Evolutionary conservation across 306 rosid genomes (phyloP).

Genomic region (Cicer pinnatifidum): DNA sequence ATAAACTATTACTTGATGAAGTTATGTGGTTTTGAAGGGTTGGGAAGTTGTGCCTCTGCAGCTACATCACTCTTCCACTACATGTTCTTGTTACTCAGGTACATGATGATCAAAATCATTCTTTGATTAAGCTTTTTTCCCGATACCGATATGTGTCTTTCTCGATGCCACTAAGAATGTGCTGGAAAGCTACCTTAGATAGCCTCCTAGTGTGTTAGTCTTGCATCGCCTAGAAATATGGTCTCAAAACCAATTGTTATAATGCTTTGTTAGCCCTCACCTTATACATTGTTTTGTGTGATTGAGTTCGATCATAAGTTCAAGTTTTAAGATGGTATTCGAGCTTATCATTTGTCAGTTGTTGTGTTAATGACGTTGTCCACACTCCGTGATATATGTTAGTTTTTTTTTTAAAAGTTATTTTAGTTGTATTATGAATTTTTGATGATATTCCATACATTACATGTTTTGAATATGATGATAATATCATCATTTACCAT

Average conservation of each 20-base stretch:
- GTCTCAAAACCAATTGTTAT: background rate
- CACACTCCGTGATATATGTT: background rate
- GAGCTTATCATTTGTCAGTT: background rate
- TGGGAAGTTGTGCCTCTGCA: conserved; percentile 68
- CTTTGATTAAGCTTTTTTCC: background rate
- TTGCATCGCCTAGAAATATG: no score
- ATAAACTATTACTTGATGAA: conserved; percentile 24
- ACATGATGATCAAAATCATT: background rate
- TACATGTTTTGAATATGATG: background rate
- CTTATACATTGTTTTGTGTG: background rate
- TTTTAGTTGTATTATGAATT: background rate
- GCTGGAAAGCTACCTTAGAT: background rate
- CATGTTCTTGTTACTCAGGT: conserved; percentile 98
- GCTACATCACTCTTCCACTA: conserved; percentile 92
- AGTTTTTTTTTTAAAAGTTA: background rate
- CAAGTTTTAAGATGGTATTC: background rate
- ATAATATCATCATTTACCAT: background rate
- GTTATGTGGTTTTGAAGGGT: conserved; percentile 54
- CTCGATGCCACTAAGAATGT: conserved; percentile 6
- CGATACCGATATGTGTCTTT: background rate
- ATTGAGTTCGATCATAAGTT: background rate
- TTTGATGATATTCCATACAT: background rate
- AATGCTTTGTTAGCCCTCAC: background rate
- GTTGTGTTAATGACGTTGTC: background rate
- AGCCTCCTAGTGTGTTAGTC: background rate